These are phyloP conservation scores for Xerocomus spinulosus DNA, from an alignment of 768 basidiomycete species.

Conservation along the genomic window DNA sequence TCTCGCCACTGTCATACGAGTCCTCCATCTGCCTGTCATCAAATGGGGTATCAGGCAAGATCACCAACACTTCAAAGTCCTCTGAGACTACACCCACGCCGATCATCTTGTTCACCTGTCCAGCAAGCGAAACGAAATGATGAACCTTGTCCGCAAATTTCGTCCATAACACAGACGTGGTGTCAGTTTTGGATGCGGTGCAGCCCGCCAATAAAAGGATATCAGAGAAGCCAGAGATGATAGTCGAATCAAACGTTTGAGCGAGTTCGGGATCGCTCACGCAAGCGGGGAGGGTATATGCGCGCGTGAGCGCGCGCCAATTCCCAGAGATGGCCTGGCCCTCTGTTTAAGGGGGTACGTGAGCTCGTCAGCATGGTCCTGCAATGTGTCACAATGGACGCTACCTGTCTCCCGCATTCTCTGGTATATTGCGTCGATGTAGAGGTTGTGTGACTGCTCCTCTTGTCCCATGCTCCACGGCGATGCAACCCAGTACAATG, in stretches of 20 bases:
- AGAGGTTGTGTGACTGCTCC: conserved; percentile 11
- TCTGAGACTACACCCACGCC: conserved; percentile 22
- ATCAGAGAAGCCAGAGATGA: conserved; percentile 22
- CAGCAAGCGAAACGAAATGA: conserved; percentile 40
- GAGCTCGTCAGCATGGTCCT: background rate
- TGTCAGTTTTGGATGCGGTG: conserved; percentile 9
- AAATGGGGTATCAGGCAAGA: background rate
- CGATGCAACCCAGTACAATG: conserved; percentile 17
- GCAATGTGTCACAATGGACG: conserved; percentile 2
- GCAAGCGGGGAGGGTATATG: conserved; percentile 11
- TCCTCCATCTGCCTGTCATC: conserved; percentile 2
- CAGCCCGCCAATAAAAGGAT: conserved; percentile 27
- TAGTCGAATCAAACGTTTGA: conserved; percentile 2
- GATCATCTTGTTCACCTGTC: conserved; percentile 37
- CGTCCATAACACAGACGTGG: conserved; percentile 37
- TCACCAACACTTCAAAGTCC: conserved; percentile 12
- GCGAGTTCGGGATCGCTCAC: conserved; percentile 15
- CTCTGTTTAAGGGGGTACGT: conserved; percentile 26
- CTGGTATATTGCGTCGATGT: conserved; percentile 28
- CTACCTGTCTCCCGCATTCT: conserved; percentile 33
- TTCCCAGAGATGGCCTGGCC: conserved; percentile 39
- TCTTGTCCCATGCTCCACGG: conserved; percentile 22
- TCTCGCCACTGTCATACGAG: conserved; percentile 19
- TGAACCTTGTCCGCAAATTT: conserved; percentile 40
- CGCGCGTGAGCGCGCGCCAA: conserved; percentile 39